Conservation (phyloP, 2,329 filamentous ascomycete genomes). For the Alternaria alternata region DNA sequence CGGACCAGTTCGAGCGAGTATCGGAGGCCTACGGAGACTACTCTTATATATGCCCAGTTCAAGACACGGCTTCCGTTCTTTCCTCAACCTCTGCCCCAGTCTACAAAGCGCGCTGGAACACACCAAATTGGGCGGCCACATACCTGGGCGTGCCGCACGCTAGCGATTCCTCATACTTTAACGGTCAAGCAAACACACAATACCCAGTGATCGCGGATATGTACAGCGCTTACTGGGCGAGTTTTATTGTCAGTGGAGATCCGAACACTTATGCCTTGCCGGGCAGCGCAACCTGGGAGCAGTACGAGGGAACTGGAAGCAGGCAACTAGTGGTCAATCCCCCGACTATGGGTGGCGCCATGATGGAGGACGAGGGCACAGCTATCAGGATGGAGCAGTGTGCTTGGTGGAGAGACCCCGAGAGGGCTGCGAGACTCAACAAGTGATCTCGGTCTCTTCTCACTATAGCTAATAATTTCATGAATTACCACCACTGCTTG, state of each 20-base stretch:
- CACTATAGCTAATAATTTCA: not conserved
- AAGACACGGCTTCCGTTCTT: constrained; percentile 41
- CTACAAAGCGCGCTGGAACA: constrained; percentile 50
- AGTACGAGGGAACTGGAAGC: constrained; percentile 28
- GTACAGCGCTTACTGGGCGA: constrained; percentile 48
- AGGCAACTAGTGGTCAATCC: constrained; percentile 37
- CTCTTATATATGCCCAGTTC: constrained; percentile 47
- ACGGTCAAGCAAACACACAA: constrained; percentile 36
- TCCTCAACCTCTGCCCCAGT: constrained; percentile 34
- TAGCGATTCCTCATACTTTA: constrained; percentile 42
- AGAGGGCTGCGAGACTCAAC: constrained; percentile 39
- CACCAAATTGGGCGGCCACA: constrained; percentile 37
- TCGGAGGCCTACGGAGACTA: constrained; percentile 53
- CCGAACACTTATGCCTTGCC: constrained; percentile 40
- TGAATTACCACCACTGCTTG: not conserved
- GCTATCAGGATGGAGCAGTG: constrained; percentile 43
- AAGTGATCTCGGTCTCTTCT: constrained; percentile 27
- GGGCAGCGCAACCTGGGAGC: constrained; percentile 40
- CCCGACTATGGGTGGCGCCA: constrained; percentile 28
- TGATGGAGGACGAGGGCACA: constrained; percentile 36
- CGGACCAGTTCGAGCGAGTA: constrained; percentile 56
- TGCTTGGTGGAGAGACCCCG: constrained; percentile 45
- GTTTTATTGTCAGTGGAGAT: constrained; percentile 47
- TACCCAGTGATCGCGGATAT: constrained; percentile 42
- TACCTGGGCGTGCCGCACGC: constrained; percentile 47